phyloP scores from a whole-genome alignment of 2,329 filamentous ascomycete species.

The Cladosporium sp. region DNA sequence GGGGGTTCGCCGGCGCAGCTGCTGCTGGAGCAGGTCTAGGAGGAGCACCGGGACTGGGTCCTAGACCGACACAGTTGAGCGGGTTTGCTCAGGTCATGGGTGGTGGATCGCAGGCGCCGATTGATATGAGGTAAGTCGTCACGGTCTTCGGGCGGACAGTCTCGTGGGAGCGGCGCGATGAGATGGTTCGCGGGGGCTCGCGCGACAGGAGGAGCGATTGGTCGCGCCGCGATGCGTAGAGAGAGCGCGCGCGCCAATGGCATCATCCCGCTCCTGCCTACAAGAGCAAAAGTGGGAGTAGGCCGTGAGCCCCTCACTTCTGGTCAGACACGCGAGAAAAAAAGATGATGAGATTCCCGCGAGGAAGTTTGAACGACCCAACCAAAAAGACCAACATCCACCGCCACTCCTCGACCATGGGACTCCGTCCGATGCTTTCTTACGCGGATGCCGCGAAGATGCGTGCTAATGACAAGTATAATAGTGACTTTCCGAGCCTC shows the following conservation, averaged over 20 bases:
- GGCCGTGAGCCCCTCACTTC: too few species aligned
- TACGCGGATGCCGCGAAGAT: background rate
- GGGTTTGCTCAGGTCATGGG: conserved; percentile 32
- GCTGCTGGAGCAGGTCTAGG: conserved; percentile 11
- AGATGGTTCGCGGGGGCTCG: too few species aligned
- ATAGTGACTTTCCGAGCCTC: conserved; percentile 57
- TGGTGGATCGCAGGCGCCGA: conserved; percentile 26
- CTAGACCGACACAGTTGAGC: conserved; percentile 24
- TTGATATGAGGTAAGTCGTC: conserved; percentile 31
- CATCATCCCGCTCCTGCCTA: background rate
- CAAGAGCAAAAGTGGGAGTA: background rate
- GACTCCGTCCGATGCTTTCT: background rate
- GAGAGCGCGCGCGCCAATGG: background rate
- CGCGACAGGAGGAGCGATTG: too few species aligned
- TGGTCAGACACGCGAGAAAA: too few species aligned
- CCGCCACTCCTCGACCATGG: background rate
- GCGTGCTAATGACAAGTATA: conserved; percentile 18
- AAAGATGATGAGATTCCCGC: background rate
- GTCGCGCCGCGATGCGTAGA: too few species aligned
- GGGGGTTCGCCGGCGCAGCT: conserved; percentile 12
- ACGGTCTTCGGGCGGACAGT: too few species aligned
- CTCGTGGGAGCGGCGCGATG: too few species aligned
- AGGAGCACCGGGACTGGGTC: conserved; percentile 13
- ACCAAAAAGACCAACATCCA: background rate
- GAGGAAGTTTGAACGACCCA: background rate